Evolutionary conservation across 345 rosid species (phyloP).

Genomic region (Populus deltoides): DNA sequence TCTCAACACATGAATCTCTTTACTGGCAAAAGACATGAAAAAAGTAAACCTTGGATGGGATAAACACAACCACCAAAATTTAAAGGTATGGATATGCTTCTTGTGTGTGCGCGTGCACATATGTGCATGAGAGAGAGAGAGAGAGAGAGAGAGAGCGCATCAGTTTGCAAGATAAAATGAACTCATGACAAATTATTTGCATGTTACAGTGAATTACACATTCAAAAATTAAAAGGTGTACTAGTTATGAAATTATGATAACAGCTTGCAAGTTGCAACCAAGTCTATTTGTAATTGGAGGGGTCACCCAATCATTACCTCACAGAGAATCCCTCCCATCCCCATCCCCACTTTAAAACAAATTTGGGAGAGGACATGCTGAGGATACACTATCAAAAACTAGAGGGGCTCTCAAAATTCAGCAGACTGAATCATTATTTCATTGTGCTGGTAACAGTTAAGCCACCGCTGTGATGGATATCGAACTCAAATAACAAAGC

Average conservation of each 20-base stretch:
- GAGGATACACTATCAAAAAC: background rate
- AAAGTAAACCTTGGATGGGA: background rate
- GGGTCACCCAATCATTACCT: background rate
- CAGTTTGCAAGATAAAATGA: background rate
- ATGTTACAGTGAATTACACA: background rate
- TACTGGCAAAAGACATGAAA: background rate
- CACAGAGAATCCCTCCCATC: background rate
- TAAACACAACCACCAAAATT: background rate
- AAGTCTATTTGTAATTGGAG: background rate
- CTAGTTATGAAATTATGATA: background rate
- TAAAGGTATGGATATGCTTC: background rate
- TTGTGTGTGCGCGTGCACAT: background rate
- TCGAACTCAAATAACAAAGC: background rate
- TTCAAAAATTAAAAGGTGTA: background rate
- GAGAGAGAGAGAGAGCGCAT: background rate
- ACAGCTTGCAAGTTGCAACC: background rate
- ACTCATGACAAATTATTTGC: background rate
- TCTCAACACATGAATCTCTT: background rate
- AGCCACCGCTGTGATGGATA: background rate
- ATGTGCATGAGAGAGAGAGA: background rate
- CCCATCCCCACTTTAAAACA: background rate
- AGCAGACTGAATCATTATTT: background rate
- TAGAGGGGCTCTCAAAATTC: background rate
- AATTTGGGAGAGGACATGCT: background rate
- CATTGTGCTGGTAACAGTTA: background rate